Conservation (phyloP, 257 asterid genomes). For the Schizonepeta tenuifolia region DNA sequence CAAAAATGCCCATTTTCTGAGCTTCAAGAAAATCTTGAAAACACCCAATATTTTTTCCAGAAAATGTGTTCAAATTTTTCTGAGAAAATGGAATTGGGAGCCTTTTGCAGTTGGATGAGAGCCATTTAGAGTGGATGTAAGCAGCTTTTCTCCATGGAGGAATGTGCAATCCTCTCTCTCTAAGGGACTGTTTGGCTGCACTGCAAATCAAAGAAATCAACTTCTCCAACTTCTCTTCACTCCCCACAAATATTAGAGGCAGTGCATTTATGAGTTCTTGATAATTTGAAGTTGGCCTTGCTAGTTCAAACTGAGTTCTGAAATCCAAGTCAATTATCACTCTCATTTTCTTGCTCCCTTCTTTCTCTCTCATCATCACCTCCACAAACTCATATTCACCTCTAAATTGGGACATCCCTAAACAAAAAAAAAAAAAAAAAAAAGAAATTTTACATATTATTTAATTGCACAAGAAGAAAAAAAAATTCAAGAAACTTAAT, state of each 20-base stretch:
- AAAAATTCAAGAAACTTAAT: too few species aligned
- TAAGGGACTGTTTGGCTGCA: conserved; percentile 66
- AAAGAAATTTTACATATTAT: neutral
- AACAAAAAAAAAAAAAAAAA: neutral
- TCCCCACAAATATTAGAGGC: conserved; percentile 63
- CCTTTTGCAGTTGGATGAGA: conserved; percentile 52
- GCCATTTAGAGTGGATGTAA: conserved; percentile 68
- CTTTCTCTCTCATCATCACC: conserved; percentile 48
- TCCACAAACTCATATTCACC: conserved; percentile 64
- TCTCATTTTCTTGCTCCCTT: conserved; percentile 34
- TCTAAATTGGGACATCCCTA: conserved; percentile 39
- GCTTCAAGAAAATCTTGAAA: conserved; percentile 26
- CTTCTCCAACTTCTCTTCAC: conserved; percentile 50
- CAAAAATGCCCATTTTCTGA: conserved; percentile 17
- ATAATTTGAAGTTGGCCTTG: conserved; percentile 57
- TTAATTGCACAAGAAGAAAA: neutral
- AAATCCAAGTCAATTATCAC: conserved; percentile 61
- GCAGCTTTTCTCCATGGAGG: conserved; percentile 72
- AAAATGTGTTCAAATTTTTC: neutral
- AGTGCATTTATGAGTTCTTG: conserved; percentile 51
- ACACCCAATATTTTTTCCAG: neutral
- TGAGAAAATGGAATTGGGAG: conserved; percentile 34
- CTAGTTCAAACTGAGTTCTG: conserved; percentile 55
- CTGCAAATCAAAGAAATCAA: conserved; percentile 50
- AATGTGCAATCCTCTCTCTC: conserved; percentile 52